Evolutionary conservation across 495 filamentous ascomycete species (phyloP).

Genomic region (Cercophora samala): DNA sequence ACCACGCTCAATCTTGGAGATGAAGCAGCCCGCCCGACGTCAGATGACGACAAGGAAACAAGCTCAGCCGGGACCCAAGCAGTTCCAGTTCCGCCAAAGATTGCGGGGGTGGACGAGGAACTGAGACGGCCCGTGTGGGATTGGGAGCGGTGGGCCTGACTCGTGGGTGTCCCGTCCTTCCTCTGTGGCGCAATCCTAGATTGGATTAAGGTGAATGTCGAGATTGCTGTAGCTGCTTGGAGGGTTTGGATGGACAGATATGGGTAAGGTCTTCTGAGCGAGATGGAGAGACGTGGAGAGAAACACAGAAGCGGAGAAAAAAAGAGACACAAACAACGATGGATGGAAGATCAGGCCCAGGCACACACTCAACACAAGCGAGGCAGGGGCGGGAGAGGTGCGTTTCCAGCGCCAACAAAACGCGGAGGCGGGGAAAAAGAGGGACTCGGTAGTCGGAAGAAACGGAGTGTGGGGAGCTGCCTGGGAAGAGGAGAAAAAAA

Average conservation of each 20-base stretch:
- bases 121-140: too few relatives aligned
- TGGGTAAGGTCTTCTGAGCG: not conserved
- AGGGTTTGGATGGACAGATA: not conserved
- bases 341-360: conserved; percentile 11
- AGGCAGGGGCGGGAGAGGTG: conserved; percentile 4
- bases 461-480: conserved; percentile 8
- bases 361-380: conserved; percentile 19
- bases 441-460: conserved; percentile 29
- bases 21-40: not conserved
- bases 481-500: conserved; percentile 20
- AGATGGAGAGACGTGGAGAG: conserved; percentile 7
- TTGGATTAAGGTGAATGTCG: not conserved
- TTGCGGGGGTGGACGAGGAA: not conserved
- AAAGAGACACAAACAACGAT: conserved; percentile 15
- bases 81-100: not conserved
- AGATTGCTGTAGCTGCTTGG: not conserved
- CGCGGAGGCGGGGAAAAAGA: conserved; percentile 31
- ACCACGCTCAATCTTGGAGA: not conserved
- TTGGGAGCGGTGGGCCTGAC: not conserved
- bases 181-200: not conserved
- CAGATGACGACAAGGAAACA: not conserved
- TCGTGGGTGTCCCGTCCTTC: not conserved
- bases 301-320: conserved; percentile 27
- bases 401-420: conserved; percentile 13
- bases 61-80: too few relatives aligned